Evolutionary conservation across 1,284 basidiomycete genomes (phyloP).

Genomic region (Tilletia indica): DNA sequence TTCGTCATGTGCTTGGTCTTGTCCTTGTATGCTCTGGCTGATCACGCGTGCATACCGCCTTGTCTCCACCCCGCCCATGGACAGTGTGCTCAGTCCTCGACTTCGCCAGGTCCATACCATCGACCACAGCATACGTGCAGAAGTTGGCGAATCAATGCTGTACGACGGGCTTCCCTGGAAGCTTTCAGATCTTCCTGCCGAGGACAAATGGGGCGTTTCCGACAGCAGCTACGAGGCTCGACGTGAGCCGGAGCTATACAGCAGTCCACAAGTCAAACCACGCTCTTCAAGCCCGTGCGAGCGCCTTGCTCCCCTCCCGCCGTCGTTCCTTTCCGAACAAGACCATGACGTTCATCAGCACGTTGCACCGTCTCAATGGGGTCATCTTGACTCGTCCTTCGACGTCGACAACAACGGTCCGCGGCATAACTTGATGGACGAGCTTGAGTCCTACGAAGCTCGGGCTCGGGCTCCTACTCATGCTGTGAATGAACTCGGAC

Average conservation of each 20-base stretch:
- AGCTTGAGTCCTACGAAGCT: too few species aligned
- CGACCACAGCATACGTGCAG: not conserved
- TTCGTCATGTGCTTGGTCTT: not conserved
- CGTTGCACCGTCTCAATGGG: too few species aligned
- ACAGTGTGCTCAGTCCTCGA: not conserved
- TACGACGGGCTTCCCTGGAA: not conserved
- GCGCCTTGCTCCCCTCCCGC: not conserved
- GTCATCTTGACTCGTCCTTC: too few species aligned
- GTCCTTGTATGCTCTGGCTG: too few species aligned
- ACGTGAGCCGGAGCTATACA: not conserved
- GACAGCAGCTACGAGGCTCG: not conserved
- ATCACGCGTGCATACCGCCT: too few species aligned
- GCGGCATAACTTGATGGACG: too few species aligned
- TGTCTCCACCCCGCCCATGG: not conserved
- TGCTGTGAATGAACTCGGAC: too few species aligned
- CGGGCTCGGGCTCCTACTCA: too few species aligned
- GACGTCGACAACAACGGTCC: too few species aligned
- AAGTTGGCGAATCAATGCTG: not conserved
- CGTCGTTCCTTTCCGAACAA: too few species aligned
- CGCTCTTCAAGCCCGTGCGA: not conserved
- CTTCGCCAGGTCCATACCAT: not conserved
- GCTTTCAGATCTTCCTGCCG: not conserved
- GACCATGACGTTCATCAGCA: too few species aligned
- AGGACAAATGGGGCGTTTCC: not conserved
- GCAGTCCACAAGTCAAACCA: constrained; percentile 1